These are phyloP conservation scores for Debaryomyces tyrocola DNA, from an alignment of 805 yeast genomes.

Conservation along the genomic window DNA sequence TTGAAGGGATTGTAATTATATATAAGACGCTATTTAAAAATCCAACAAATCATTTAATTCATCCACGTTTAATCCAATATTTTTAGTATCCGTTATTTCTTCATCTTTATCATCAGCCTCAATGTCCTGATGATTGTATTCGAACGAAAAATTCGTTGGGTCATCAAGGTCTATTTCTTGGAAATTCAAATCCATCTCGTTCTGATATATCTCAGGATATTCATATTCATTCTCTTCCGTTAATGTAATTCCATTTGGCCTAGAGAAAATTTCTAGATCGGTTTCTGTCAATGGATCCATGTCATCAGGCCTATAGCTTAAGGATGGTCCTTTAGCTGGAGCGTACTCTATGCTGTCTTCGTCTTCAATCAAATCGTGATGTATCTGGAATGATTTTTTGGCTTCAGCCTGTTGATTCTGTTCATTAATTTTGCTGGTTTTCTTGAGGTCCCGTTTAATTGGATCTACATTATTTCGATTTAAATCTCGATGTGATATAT, in stretches of 20 bases:
- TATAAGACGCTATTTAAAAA: slow-evolving; percentile 12
- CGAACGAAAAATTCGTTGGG: slow-evolving; percentile 3
- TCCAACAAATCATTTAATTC: slow-evolving; percentile 40
- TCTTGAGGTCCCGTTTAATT: slow-evolving; percentile 16
- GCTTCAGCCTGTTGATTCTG: neutral
- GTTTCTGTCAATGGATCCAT: slow-evolving; percentile 39
- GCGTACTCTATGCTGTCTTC: slow-evolving; percentile 50
- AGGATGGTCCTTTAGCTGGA: slow-evolving; percentile 37
- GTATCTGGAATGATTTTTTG: slow-evolving; percentile 8
- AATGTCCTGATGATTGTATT: neutral
- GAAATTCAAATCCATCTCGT: slow-evolving; percentile 12
- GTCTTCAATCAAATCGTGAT: slow-evolving; percentile 21
- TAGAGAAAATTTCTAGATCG: slow-evolving; percentile 22
- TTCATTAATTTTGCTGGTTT: neutral
- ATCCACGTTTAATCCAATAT: slow-evolving; percentile 27
- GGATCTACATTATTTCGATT: slow-evolving; percentile 27
- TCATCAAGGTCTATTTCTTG: slow-evolving; percentile 11
- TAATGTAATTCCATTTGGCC: slow-evolving; percentile 20
- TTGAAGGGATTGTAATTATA: neutral
- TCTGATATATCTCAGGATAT: slow-evolving; percentile 10
- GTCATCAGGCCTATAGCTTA: slow-evolving; percentile 46
- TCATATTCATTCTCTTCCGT: slow-evolving; percentile 15
- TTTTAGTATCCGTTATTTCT: slow-evolving; percentile 5
- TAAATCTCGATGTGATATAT: slow-evolving; percentile 10
- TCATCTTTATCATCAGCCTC: slow-evolving; percentile 10